Evolutionary conservation across 2,329 filamentous ascomycete genomes (phyloP).

Genomic region (Xylariaceae sp.): DNA sequence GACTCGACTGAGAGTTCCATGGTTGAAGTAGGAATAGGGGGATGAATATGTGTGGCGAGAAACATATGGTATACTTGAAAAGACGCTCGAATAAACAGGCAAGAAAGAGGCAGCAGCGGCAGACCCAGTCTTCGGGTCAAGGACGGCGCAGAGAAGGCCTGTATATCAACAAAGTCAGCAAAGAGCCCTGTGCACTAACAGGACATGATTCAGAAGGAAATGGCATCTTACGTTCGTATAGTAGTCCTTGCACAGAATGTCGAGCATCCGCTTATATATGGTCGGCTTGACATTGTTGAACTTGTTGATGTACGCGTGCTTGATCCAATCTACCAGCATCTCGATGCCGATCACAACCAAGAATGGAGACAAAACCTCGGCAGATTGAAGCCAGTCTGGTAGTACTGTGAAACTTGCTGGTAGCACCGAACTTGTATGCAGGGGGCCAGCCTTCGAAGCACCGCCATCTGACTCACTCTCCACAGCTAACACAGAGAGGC

Average conservation of each 20-base stretch:
- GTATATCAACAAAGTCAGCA: conserved; percentile 3
- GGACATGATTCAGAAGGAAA: background rate
- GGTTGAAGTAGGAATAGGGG: conserved; percentile 63
- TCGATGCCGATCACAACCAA: conserved; percentile 91
- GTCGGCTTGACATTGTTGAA: conserved; percentile 95
- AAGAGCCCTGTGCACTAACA: background rate
- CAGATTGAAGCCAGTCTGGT: conserved; percentile 71
- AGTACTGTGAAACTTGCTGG: conserved; percentile 89
- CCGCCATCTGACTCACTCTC: conserved; percentile 42
- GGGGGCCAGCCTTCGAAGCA: conserved; percentile 52
- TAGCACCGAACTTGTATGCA: conserved; percentile 69
- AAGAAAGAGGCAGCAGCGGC: conserved; percentile 87
- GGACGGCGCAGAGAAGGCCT: conserved; percentile 88
- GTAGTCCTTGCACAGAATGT: conserved; percentile 95
- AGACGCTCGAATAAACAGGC: conserved; percentile 89
- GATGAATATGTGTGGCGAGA: conserved; percentile 77
- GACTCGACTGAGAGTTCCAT: conserved; percentile 63
- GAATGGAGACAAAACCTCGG: conserved; percentile 88
- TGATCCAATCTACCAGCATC: conserved; percentile 94
- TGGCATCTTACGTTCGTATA: conserved; percentile 71
- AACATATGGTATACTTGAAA: conserved; percentile 99
- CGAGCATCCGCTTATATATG: conserved; percentile 85
- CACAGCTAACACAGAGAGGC: conserved; percentile 61
- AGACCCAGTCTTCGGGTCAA: conserved; percentile 85
- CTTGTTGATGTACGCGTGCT: conserved; percentile 96